Evolutionary conservation across 78 protist species (phyloP).

Genomic region (Dictyostelium citrinum): DNA sequence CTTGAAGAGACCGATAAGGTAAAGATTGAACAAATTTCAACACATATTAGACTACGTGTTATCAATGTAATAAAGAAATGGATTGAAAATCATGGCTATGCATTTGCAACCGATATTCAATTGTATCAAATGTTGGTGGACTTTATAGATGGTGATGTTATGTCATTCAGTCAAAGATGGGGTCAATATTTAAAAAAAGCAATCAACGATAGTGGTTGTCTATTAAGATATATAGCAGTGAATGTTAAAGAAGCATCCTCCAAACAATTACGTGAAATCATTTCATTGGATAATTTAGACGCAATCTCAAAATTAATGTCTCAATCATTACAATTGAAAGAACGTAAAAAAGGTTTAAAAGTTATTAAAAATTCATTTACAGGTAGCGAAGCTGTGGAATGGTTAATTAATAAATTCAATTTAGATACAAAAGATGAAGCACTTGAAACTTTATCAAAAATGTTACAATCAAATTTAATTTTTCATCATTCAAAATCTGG

Average conservation of each 20-base stretch:
- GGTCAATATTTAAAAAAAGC: conserved; percentile 19
- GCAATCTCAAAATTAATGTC: conserved; percentile 26
- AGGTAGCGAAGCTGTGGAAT: conserved; percentile 53
- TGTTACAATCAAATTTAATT: background rate
- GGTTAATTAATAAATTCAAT: conserved; percentile 4
- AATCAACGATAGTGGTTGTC: background rate
- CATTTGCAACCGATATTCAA: background rate
- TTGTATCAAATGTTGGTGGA: background rate
- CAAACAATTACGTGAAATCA: background rate
- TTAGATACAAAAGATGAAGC: conserved; percentile 6
- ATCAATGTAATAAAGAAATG: conserved; percentile 74
- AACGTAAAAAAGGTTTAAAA: conserved; percentile 17
- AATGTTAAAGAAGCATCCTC: background rate
- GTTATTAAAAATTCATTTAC: conserved; percentile 27
- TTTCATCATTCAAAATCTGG: conserved; percentile 31
- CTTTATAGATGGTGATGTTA: background rate
- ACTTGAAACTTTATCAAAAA: background rate
- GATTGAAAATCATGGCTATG: conserved; percentile 64
- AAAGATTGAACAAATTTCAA: background rate
- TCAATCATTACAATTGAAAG: conserved; percentile 28
- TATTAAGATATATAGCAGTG: background rate
- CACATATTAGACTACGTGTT: conserved; percentile 17
- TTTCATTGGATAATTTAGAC: conserved; percentile 7
- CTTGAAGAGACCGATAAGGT: background rate
- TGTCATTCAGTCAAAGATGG: conserved; percentile 24